phyloP scores from a whole-genome alignment of 164 flowering plant species.

The Echeveria elegans region DNA sequence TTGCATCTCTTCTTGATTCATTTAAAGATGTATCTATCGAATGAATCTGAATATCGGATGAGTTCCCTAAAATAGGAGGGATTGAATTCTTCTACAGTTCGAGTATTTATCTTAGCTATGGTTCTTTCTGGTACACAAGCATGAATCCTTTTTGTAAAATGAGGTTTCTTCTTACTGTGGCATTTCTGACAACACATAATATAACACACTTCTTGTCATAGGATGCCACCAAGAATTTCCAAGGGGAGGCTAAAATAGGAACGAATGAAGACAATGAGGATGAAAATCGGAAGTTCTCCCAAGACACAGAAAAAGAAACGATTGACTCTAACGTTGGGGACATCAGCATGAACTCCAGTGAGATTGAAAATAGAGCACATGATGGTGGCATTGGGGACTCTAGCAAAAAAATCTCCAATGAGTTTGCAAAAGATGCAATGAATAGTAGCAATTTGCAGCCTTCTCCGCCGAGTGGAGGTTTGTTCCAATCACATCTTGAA shows the following conservation, averaged over 20 bases:
- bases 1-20: not conserved
- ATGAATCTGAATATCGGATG: too few relatives aligned
- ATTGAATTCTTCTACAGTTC: not conserved
- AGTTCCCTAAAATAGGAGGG: too few relatives aligned
- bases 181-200: not conserved
- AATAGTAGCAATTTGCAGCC: not conserved
- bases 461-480: not conserved
- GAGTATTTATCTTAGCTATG: not conserved
- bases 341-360: not conserved
- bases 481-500: not conserved
- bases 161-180: too few relatives aligned
- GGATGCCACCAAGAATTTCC: conserved; percentile 1
- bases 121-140: not conserved
- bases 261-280: not conserved
- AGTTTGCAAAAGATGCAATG: not conserved
- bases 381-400: not conserved
- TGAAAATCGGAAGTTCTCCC: not conserved
- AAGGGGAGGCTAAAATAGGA: not conserved
- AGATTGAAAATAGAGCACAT: not conserved
- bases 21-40: not conserved
- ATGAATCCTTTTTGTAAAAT: not conserved
- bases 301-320: not conserved
- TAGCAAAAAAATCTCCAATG: not conserved
- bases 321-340: not conserved
- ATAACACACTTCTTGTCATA: not conserved